These are phyloP conservation scores for Chamaecyparis obtusa DNA, from an alignment of 75 land plant genomes.

Conservation along the genomic window DNA sequence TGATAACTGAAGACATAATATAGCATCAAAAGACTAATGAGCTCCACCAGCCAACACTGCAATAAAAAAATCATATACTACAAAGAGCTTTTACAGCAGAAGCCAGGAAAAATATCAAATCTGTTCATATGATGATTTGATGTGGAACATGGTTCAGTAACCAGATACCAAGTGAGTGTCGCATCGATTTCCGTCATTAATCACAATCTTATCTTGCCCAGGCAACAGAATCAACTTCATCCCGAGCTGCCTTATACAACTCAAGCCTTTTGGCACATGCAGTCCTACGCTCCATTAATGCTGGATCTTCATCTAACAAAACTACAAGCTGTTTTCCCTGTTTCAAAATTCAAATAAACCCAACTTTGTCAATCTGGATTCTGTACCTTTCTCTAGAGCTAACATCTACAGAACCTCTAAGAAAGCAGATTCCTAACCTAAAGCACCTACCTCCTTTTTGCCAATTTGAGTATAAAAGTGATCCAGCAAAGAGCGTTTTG, in stretches of 20 bases:
- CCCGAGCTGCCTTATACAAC: slow-evolving; percentile 74
- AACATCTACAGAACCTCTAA: background rate
- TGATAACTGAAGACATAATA: background rate
- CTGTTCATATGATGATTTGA: background rate
- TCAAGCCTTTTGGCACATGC: slow-evolving; percentile 79
- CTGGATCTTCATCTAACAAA: slow-evolving; percentile 75
- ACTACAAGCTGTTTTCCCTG: slow-evolving; percentile 61
- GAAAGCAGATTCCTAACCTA: background rate
- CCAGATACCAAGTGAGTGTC: background rate
- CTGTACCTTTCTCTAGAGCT: background rate
- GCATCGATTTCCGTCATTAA: background rate
- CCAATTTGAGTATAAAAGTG: slow-evolving; percentile 62
- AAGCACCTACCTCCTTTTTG: slow-evolving; percentile 45
- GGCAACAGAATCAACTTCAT: slow-evolving; percentile 76
- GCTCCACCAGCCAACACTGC: background rate
- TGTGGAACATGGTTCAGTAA: background rate
- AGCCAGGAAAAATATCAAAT: background rate
- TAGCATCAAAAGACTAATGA: background rate
- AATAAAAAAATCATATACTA: background rate
- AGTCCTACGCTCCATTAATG: slow-evolving; percentile 68
- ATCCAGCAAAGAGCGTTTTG: slow-evolving; percentile 53
- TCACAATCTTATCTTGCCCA: slow-evolving; percentile 45
- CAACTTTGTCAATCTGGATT: background rate
- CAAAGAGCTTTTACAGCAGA: background rate
- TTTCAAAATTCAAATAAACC: slow-evolving; percentile 12